phyloP scores from a whole-genome alignment of 192 early-diverging fungal genomes.

The Coemansia nantahalensis region DNA sequence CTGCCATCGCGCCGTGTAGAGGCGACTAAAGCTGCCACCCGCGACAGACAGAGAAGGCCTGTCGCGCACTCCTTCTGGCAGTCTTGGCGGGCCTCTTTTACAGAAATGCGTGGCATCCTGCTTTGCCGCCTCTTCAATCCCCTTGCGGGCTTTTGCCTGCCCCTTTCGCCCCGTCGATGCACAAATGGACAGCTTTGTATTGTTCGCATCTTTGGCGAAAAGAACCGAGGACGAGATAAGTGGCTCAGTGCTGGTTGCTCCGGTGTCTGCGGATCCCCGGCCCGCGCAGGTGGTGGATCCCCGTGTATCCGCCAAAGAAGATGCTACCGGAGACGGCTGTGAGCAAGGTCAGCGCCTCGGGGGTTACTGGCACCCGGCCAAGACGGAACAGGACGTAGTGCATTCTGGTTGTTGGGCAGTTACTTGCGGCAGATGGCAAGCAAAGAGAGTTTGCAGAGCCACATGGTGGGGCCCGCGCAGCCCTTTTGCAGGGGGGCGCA shows the following conservation, averaged over 20 bases:
- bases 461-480: no score
- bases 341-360: constrained; percentile 16
- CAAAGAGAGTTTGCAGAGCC: no score
- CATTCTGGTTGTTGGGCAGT: neutral
- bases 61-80: no score
- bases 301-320: constrained; percentile 25
- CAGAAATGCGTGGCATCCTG: no score
- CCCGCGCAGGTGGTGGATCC: constrained; percentile 4
- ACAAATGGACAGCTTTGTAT: no score
- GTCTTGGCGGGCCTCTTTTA: neutral
- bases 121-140: no score
- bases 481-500: no score
- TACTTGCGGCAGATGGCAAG: no score
- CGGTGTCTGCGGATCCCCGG: constrained; percentile 22
- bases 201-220: neutral
- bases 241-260: constrained; percentile 18
- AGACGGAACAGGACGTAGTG: constrained; percentile 15
- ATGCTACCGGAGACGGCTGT: constrained; percentile 1
- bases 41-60: no score
- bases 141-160: no score
- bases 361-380: constrained; percentile 13
- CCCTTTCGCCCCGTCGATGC: neutral
- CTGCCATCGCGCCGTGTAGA: no score
- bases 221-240: neutral
- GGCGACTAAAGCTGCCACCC: no score